Evolutionary conservation across 140 eudicot genomes (phyloP), one percentile per base, ranked within the genome.

Genomic region (Oenanthe javanica): DNA sequence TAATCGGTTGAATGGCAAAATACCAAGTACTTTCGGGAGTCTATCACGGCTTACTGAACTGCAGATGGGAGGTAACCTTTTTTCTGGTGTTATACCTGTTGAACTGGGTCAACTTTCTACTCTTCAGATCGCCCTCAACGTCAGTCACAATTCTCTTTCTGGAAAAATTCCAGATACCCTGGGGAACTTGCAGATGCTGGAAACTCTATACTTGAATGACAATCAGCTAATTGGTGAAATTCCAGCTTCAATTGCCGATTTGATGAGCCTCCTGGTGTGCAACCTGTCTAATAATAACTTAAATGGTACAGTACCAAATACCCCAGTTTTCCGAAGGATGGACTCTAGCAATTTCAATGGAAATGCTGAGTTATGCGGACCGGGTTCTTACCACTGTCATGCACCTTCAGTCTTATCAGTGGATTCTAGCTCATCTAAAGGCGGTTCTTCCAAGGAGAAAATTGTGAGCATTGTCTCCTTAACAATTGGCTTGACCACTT

Each of bases 31-130:
- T 46, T 64, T 94, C 72, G 98, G 98, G 42, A 86, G 88, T 23
- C 82, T 92, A 18, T 82, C 85, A 10, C 89, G 93, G 46, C 86
- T 94, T 63, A 92, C 97, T 5, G 98, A 92, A 27, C 85, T 94
- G 82, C 96, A 94, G 81, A 92, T 94, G 97, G 98, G 97, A 31
- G 96, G 98, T 55, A 94, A 94, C 83, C 84, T 74, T 76, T 92
- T 94, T 50, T 84, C 94, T 1, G 98, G 98, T 13, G 45, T 64
- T 73, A 88, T 94, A 54, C 98, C 98, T 31, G 43, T 84, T 40
- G 93, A 90, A 79, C 88, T 94, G 4, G 94, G 98, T 51, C 90
- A 84, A 66, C 93, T 94, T 72, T 75, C 85, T 7, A 77, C 94
- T 77, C 93, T 94, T 69, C 98, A 94, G 80, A 94, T 94, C 50